Percentiles rank a stretch among this genome's conserved stretches.
These are phyloP conservation scores for Linderina pennispora DNA, from an alignment of 192 early-diverging fungal genomes.

Conservation along the genomic window DNA sequence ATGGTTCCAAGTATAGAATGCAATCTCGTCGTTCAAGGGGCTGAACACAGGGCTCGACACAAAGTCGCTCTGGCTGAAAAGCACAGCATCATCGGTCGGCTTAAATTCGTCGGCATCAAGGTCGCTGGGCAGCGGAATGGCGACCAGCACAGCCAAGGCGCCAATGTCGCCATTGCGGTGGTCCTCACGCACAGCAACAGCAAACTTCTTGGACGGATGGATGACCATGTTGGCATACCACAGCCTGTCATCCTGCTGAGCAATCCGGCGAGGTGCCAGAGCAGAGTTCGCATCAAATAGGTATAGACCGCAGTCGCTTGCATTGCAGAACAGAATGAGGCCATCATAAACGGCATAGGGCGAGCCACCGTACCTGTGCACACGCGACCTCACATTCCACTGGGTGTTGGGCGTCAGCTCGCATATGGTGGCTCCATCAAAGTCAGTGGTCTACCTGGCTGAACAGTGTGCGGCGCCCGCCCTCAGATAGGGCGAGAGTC, in stretches of 20 bases:
- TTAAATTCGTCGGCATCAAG: slow-evolving; percentile 1
- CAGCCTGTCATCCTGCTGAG: slow-evolving; percentile 35
- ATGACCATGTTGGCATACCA: slow-evolving; percentile 64
- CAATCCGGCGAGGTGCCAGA: slow-evolving; percentile 30
- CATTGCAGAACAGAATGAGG: slow-evolving; percentile 58
- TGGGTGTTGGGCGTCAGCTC: slow-evolving; percentile 25
- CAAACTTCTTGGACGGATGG: slow-evolving; percentile 48
- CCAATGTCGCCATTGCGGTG: slow-evolving; percentile 51
- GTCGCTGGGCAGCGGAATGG: slow-evolving; percentile 38
- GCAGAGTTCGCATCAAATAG: slow-evolving; percentile 20
- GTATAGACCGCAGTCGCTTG: slow-evolving; percentile 51
- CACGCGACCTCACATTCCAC: slow-evolving; percentile 59
- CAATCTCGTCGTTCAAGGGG: slow-evolving; percentile 41
- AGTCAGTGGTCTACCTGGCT: slow-evolving; percentile 13
- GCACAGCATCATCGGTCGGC: slow-evolving; percentile 27
- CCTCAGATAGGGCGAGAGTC: slow-evolving; percentile 36
- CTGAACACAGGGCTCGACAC: slow-evolving; percentile 58
- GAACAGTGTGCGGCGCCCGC: slow-evolving; percentile 29
- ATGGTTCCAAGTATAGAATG: slow-evolving; percentile 65
- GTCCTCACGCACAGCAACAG: slow-evolving; percentile 64
- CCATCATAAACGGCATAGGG: slow-evolving; percentile 52
- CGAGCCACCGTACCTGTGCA: slow-evolving; percentile 76
- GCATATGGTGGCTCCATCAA: slow-evolving; percentile 19
- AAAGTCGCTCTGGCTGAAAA: slow-evolving; percentile 59
- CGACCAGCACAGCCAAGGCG: slow-evolving; percentile 48